Evolutionary conservation across 805 yeast genomes (phyloP), one percentile per base, ranked within the genome.

Genomic region (Teunomyces kruisii): DNA sequence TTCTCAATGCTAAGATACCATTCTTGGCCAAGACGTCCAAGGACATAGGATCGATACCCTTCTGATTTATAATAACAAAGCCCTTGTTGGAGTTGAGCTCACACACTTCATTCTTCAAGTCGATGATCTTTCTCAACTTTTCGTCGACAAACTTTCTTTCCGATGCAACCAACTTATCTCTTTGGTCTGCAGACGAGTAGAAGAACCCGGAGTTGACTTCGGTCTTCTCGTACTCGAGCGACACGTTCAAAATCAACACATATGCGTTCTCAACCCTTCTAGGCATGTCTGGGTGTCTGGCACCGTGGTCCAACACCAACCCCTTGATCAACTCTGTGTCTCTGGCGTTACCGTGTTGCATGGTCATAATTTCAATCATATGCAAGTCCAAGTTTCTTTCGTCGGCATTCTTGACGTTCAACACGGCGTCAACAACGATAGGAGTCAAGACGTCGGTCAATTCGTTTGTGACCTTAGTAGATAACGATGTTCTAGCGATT

Each of bases 231-330:
- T 94, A 94, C 68, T 94, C 99, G 56, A 94, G 74, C 5, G 96
- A 88, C 37, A 94, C 99, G 65, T 94, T 94, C 57, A 94, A 78
- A 43, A 88, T 94, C 61, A 94, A 76, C 28, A 94, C 83, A 58
- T 80, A 74, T 1, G 97, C 97, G 64, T 94, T 88, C 52, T 80
- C 79, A 14, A 94, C 84, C 44, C 83, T 71, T 53, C 83, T 86
- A 47, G 99, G 99, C 99, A 94, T 94, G 68, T 94, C 99, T 38
- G 99, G 99, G 74, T 94, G 99, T 65, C 99, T 82, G 13, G 97
- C 97, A 54, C 99, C 99, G 65, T 94, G 99, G 65, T 94, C 99
- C 53, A 94, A 76, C 30, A 94, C 99, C 55, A 94, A 78, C 38
- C 99, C 99, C 56, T 79, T 83, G 52, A 94, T 75, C 48, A 94